Conservation (phyloP, 352 stramenopile species). For the Phytophthora pinifolia region DNA sequence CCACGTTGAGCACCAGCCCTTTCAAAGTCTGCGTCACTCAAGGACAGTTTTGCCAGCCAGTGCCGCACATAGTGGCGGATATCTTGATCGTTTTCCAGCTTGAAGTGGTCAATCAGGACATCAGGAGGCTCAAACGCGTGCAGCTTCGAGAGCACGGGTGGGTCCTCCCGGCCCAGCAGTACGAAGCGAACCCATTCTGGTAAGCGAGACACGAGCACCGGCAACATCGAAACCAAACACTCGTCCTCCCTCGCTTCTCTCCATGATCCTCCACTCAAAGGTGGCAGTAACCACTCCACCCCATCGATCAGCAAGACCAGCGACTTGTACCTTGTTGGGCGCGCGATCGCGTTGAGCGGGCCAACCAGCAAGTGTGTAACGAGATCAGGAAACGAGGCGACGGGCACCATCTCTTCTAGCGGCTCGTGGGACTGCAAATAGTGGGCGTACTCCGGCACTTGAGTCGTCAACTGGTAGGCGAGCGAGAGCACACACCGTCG, state of each 20-base stretch:
- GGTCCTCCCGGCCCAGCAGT: constrained; percentile 64
- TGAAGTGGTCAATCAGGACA: constrained; percentile 46
- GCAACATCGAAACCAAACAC: constrained; percentile 61
- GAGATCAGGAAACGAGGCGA: constrained; percentile 63
- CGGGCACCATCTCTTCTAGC: constrained; percentile 70
- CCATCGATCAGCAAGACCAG: constrained; percentile 70
- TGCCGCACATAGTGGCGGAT: constrained; percentile 30
- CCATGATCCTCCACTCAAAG: constrained; percentile 14
- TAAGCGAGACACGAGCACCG: constrained; percentile 47
- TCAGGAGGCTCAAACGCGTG: constrained; percentile 47
- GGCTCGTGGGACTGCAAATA: constrained; percentile 72
- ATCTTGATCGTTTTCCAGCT: constrained; percentile 52
- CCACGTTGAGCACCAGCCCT: constrained; percentile 3
- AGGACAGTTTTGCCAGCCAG: constrained; percentile 24
- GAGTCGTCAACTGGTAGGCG: constrained; percentile 74
- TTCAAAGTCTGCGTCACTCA: constrained; percentile 14
- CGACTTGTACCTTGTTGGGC: constrained; percentile 46
- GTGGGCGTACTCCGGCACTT: constrained; percentile 63
- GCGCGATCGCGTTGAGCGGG: constrained; percentile 66
- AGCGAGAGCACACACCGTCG: constrained; percentile 68
- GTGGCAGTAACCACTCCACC: constrained; percentile 48
- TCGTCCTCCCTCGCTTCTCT: constrained; percentile 36
- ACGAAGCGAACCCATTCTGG: constrained; percentile 72
- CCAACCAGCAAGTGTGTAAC: constrained; percentile 54
- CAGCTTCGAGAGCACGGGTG: constrained; percentile 54